Base-by-base conservation (phyloP, 1,139 yeast genomes). In the Pichiaceae sp. region DNA sequence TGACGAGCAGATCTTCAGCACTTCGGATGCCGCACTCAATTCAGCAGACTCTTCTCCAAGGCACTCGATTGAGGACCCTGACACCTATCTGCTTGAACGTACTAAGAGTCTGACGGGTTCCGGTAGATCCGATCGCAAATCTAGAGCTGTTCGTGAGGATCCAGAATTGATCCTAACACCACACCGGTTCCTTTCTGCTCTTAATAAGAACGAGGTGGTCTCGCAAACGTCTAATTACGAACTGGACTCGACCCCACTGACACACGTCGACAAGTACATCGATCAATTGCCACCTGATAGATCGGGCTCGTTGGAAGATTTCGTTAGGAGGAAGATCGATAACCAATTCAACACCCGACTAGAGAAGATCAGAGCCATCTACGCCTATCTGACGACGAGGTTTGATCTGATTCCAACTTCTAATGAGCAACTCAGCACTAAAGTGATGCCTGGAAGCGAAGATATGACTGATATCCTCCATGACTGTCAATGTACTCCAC, bases 121-220 rank as follows among this genome's bases (percentile, higher is more conserved):
- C 38, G 95, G 87, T 47, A 76, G 81, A 40, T 79, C 76, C 41
- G 64, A 69, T 12, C 68, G 97, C 44, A 78, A 83, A 32, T 72
- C 71, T 53, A 63, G 86, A 43, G 81, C 76, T 4, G 71, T 79
- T n/a, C 76, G 79, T 44, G 71, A 74, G 38, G 84, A 81, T 42
- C 76, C 81, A 2, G 68, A 72, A 24, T 56, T 79, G 29, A 72
- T 82, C 20, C 63, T 80, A 36, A 81, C 82, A 48, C 95, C 96
- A 0, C 77, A 78, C 47, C 79, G 75, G 43, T 69, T 66, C 36
- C 62, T 79, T 26, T 66, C 78, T 16, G 60, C 56, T 72, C 67
- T 70, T 32, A 68, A 68, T 39, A 61, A 60, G 21, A 69, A 70
- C 44, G 75, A 68, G 47, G 60, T 55, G 1, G 46, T 41, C n/a